Conservation (phyloP, 2,329 filamentous ascomycete genomes). For the Ophiocordyceps australis region DNA sequence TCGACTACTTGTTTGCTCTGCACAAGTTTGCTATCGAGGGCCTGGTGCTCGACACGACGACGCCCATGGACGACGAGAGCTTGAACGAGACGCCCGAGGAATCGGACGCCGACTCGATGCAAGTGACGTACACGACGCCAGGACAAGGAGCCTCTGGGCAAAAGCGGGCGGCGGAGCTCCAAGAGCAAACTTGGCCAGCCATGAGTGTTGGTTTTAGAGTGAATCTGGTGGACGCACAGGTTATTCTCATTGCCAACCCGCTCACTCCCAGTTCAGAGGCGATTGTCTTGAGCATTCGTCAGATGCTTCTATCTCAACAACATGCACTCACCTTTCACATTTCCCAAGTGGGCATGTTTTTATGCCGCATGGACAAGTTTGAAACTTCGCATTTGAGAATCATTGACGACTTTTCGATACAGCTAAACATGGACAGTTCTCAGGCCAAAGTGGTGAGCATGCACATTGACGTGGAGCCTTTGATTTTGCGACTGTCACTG, state of each 20-base stretch:
- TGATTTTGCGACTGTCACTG: constrained; percentile 77
- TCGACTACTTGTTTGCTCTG: constrained; percentile 88
- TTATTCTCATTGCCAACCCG: constrained; percentile 92
- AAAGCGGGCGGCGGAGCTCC: too few species aligned
- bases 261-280: constrained; percentile 81
- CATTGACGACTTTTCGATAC: constrained; percentile 88
- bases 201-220: constrained; percentile 77
- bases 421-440: constrained; percentile 67
- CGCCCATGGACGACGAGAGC: constrained; percentile 29
- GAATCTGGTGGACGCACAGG: constrained; percentile 89
- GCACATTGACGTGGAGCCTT: constrained; percentile 72
- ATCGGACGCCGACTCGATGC: constrained; percentile 40
- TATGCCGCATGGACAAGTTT: constrained; percentile 96
- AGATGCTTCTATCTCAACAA: constrained; percentile 82
- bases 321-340: constrained; percentile 88
- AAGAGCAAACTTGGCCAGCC: constrained; percentile 9
- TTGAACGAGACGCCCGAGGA: constrained; percentile 37
- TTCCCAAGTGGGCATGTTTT: constrained; percentile 90
- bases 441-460: constrained; percentile 53
- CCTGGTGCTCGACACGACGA: constrained; percentile 39
- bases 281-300: constrained; percentile 86
- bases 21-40: constrained; percentile 67
- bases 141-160: constrained; percentile 5
- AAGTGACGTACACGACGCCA: constrained; percentile 12
- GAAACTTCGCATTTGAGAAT: constrained; percentile 81